Conservation (phyloP, 2,329 filamentous ascomycete species). For the Cladosporium colombiae region DNA sequence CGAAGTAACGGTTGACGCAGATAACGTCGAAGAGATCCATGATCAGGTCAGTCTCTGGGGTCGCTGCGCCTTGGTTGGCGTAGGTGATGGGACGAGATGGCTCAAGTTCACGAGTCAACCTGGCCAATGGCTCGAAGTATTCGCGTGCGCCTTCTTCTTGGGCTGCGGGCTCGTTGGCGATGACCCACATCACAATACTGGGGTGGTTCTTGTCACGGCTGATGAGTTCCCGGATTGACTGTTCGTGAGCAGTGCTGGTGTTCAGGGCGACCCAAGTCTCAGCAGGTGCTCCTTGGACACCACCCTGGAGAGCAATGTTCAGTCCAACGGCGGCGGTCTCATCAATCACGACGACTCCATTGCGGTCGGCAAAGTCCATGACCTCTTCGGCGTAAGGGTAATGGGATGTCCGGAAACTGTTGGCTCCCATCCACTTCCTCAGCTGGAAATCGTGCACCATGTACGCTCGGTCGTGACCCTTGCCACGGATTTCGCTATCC, state of each 20-base stretch:
- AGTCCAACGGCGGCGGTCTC: constrained; percentile 13
- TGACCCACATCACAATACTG: constrained; percentile 11
- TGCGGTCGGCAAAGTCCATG: constrained; percentile 19
- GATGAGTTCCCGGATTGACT: constrained; percentile 10
- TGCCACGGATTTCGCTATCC: constrained; percentile 14
- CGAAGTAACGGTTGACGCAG: constrained; percentile 14
- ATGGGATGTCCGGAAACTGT: constrained; percentile 19
- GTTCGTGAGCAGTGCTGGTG: not conserved
- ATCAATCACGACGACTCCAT: constrained; percentile 16
- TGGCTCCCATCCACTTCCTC: constrained; percentile 17
- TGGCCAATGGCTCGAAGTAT: constrained; percentile 15
- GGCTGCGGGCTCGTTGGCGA: constrained; percentile 14
- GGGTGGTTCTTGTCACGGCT: constrained; percentile 19
- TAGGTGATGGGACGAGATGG: constrained; percentile 5
- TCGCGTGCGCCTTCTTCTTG: constrained; percentile 13
- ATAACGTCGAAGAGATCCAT: constrained; percentile 16
- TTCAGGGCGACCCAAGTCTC: constrained; percentile 1
- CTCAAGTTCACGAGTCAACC: constrained; percentile 11
- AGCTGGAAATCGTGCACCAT: constrained; percentile 20
- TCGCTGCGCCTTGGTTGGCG: constrained; percentile 7
- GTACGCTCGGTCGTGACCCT: constrained; percentile 11
- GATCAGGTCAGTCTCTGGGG: constrained; percentile 5
- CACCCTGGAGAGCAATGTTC: constrained; percentile 1
- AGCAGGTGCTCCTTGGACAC: not conserved
- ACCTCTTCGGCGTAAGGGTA: constrained; percentile 20